phyloP scores from a whole-genome alignment of 495 filamentous ascomycete genomes.

The Aspergillus baeticus region DNA sequence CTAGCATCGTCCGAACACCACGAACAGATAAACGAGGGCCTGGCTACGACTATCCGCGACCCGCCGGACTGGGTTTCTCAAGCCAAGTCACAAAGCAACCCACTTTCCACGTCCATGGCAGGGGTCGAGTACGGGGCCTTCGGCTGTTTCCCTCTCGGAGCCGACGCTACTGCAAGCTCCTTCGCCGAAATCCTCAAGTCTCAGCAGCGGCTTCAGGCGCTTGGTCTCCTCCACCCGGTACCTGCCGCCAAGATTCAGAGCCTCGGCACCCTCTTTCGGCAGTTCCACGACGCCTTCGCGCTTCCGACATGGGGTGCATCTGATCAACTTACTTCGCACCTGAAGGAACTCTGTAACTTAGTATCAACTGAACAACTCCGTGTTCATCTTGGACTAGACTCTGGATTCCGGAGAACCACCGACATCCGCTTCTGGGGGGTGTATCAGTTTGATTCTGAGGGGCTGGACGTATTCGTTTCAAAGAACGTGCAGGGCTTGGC shows the following conservation, averaged over 20 bases:
- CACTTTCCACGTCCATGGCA: slow-evolving; percentile 48
- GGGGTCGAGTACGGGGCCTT: slow-evolving; percentile 45
- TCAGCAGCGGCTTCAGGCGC: slow-evolving; percentile 45
- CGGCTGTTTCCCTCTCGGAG: slow-evolving; percentile 59
- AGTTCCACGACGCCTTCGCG: slow-evolving; percentile 31
- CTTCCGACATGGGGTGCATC: slow-evolving; percentile 12
- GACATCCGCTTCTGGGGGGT: slow-evolving; percentile 57
- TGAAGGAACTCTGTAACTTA: slow-evolving; percentile 35
- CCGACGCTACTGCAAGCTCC: slow-evolving; percentile 38
- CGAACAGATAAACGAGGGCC: slow-evolving; percentile 6
- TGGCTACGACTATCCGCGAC: slow-evolving; percentile 24
- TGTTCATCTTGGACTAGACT: slow-evolving; percentile 51
- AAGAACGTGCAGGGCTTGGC: slow-evolving; percentile 51
- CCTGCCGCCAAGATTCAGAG: slow-evolving; percentile 33
- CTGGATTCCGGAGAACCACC: slow-evolving; percentile 49
- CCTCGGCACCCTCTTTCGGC: slow-evolving; percentile 30
- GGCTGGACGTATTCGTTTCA: slow-evolving; percentile 51
- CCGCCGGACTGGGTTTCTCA: slow-evolving; percentile 43
- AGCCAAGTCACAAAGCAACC: slow-evolving; percentile 38
- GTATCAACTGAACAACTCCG: slow-evolving; percentile 29
- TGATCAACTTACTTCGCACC: slow-evolving; percentile 21
- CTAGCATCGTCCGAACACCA: slow-evolving; percentile 27
- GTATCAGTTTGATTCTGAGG: slow-evolving; percentile 44
- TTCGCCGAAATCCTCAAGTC: slow-evolving; percentile 51
- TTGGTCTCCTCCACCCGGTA: slow-evolving; percentile 48